phyloP scores from a whole-genome alignment of 73 alveolate genomes.

The Paramecium caudatum region DNA sequence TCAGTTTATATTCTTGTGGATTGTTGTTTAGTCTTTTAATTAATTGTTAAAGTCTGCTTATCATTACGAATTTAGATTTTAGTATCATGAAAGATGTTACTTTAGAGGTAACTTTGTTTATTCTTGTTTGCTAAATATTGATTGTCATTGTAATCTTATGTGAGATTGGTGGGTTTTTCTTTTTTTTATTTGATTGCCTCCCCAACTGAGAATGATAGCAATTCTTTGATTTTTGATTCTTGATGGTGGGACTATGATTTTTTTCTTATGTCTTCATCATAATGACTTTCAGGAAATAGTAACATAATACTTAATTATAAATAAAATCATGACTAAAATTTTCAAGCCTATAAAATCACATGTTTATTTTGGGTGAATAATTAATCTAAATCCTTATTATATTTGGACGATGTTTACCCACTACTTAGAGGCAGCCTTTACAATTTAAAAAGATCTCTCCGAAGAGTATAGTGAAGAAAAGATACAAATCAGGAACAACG shows the following conservation, averaged over 20 bases:
- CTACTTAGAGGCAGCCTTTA: not conserved
- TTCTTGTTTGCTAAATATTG: slow-evolving; percentile 28
- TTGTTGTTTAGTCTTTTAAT: not conserved
- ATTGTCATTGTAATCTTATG: not conserved
- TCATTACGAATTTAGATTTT: slow-evolving; percentile 25
- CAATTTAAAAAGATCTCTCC: slow-evolving; percentile 40
- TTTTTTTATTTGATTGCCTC: slow-evolving; percentile 17
- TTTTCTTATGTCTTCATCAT: not conserved
- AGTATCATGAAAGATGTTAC: slow-evolving; percentile 10
- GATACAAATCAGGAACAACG: not conserved
- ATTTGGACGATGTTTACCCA: slow-evolving; percentile 20
- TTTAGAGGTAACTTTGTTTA: not conserved
- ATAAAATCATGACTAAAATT: too few relatives aligned
- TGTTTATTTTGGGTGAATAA: too few relatives aligned
- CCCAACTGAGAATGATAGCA: slow-evolving; percentile 21
- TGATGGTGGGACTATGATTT: not conserved
- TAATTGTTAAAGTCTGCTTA: not conserved
- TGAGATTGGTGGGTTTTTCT: not conserved
- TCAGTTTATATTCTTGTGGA: not conserved
- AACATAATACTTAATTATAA: too few relatives aligned
- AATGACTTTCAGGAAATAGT: slow-evolving; percentile 13
- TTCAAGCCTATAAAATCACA: too few relatives aligned
- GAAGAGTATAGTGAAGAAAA: slow-evolving; percentile 36
- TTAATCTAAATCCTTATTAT: slow-evolving; percentile 38
- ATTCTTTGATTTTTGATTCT: slow-evolving; percentile 21